Base-by-base conservation (phyloP, 2,329 filamentous ascomycete genomes). In the Arthrobotrys musiformis region DNA sequence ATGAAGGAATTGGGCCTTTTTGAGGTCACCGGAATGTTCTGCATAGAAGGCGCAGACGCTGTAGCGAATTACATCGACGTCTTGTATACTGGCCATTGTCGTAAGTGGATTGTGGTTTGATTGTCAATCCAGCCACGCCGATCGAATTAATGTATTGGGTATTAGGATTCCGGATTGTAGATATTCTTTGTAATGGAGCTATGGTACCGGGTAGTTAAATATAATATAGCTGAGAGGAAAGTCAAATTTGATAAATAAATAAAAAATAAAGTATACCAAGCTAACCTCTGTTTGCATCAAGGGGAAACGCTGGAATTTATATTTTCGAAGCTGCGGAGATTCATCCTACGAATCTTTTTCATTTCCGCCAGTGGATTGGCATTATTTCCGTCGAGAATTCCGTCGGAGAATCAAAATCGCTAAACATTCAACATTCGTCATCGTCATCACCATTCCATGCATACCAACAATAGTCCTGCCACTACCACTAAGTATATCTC, bases 41-140 rank as follows among this genome's bases (percentile, higher is more conserved):
- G 63, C 46, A 30, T 64, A 40, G 26, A 72, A 72, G n/a, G 68
- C 46, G 9, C 58, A 72, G 5, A 33, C 17, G 37, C 68, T 72
- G 26, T 35, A 46, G 4, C 42, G 48, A 15, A 56, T n/a, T 24
- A 56, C 35, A 7, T 72, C 58, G 26, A 40, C 22, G 7, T 58
- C 58, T 30, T 64, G 33, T 30, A 72, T 28, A 17, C 44, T 30
- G 37, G 44, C 68, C 58, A 72, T 72, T 9, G 17, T 24, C 17
- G 26, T 4, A 7, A 26, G 5, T 26, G 11, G 8, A 33, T 33
- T 33, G 13, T 17, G 15, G 8, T 30, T 52, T 4, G 19, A 17
- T 52, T 28, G 40, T 42, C 2, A 19, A 19, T n/a, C 8, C n/a
- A n/a, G n/a, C n/a, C n/a, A n/a, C n/a, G n/a, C n/a, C n/a, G n/a